Conservation (phyloP, 1,139 yeast genomes). For the Candida albicans region DNA sequence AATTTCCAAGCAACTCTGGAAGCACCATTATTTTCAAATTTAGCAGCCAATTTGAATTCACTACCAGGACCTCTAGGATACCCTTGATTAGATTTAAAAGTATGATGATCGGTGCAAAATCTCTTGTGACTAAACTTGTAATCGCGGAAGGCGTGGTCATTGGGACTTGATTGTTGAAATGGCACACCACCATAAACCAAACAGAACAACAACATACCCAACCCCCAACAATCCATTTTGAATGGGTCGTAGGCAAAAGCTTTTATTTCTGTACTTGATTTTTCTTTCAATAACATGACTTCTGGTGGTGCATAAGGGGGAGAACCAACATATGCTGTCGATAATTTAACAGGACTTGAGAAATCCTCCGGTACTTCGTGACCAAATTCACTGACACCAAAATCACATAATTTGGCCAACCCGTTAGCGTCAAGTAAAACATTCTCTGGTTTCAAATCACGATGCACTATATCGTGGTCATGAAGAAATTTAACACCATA, state of each 20-base stretch:
- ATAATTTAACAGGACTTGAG: conserved; percentile 43
- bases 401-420: conserved; percentile 68
- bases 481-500: conserved; percentile 57
- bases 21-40: conserved; percentile 58
- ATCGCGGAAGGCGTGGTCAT: conserved; percentile 59
- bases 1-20: conserved; percentile 75
- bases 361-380: conserved; percentile 58
- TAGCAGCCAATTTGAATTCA: conserved; percentile 65
- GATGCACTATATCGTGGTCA: conserved; percentile 57
- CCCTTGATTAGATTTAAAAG: conserved; percentile 48
- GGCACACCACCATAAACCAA: conserved; percentile 62
- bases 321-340: conserved; percentile 63
- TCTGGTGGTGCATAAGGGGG: conserved; percentile 84
- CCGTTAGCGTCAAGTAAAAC: conserved; percentile 57
- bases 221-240: conserved; percentile 70
- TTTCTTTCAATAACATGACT: conserved; percentile 55
- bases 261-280: conserved; percentile 35
- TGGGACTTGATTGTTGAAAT: conserved; percentile 50
- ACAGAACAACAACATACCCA: conserved; percentile 66
- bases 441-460: conserved; percentile 70
- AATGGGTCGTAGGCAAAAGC: conserved; percentile 62
- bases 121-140: conserved; percentile 54
- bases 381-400: conserved; percentile 70
- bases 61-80: conserved; percentile 58
- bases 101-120: conserved; percentile 50